phyloP scores from a whole-genome alignment of 2,329 filamentous ascomycete genomes.

The Colletotrichum orchidophilum region DNA sequence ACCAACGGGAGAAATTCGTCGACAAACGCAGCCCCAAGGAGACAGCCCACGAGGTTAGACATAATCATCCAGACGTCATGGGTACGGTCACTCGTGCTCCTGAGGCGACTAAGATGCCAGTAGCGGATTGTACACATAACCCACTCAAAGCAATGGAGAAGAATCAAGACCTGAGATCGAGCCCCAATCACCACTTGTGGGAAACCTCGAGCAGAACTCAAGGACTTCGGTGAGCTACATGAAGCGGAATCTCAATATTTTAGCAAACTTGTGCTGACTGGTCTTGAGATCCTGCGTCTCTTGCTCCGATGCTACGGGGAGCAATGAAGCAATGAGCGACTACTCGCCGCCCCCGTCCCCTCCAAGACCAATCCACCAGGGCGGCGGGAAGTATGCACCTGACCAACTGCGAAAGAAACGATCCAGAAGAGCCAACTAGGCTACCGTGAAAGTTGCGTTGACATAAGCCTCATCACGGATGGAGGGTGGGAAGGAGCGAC shows the following conservation, averaged over 20 bases:
- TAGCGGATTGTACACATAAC: neutral
- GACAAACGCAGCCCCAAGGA: neutral
- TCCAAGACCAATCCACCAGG: slow-evolving; percentile 29
- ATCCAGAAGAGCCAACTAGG: neutral
- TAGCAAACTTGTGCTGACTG: neutral
- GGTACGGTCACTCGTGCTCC: neutral
- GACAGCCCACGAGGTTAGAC: neutral
- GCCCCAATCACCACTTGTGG: neutral
- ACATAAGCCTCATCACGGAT: too few species aligned
- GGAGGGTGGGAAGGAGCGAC: neutral
- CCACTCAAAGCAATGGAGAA: neutral
- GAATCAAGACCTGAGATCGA: neutral
- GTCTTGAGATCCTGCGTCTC: neutral
- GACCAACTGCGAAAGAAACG: slow-evolving; percentile 4
- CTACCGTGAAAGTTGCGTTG: too few species aligned
- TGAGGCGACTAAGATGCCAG: neutral
- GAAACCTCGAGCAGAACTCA: neutral
- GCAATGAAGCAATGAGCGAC: neutral
- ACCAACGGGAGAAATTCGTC: neutral
- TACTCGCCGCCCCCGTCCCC: slow-evolving; percentile 23
- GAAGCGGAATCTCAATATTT: neutral
- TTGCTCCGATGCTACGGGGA: neutral
- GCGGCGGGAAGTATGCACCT: slow-evolving; percentile 24
- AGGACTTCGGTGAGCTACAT: neutral
- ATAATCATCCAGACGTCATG: neutral